Evolutionary conservation across 2,329 filamentous ascomycete genomes (phyloP).

Genomic region (Aspergillus eucalypticola): DNA sequence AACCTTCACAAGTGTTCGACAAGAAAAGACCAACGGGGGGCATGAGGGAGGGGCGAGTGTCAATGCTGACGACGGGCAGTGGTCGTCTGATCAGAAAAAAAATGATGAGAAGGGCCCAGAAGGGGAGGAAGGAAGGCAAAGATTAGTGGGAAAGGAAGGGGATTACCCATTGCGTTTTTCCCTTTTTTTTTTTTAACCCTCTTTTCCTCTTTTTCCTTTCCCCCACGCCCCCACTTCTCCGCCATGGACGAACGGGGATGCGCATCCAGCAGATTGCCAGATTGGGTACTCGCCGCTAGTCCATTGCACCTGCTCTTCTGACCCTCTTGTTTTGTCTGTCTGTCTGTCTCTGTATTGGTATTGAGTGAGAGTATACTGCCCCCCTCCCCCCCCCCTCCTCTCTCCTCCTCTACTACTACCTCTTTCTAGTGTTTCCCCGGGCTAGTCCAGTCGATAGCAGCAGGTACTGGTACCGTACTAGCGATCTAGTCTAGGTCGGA

Average conservation of each 20-base stretch:
- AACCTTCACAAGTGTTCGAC: slow-evolving; percentile 1
- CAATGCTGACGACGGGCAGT: slow-evolving; percentile 18
- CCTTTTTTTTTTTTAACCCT: neutral
- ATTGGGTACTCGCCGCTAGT: slow-evolving; percentile 8
- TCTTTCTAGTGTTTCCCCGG: neutral
- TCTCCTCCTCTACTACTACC: neutral
- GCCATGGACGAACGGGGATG: slow-evolving; percentile 23
- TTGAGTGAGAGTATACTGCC: neutral
- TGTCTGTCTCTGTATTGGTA: neutral
- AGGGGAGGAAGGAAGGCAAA: slow-evolving; percentile 10
- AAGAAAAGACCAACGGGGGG: slow-evolving; percentile 11
- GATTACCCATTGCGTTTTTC: slow-evolving; percentile 1
- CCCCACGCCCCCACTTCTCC: slow-evolving; percentile 32
- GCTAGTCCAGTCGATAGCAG: neutral
- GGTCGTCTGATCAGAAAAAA: slow-evolving; percentile 31
- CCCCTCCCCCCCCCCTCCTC: neutral
- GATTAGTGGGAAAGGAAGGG: neutral
- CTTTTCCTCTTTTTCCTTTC: neutral
- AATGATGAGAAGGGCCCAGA: slow-evolving; percentile 12
- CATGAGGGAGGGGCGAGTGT: slow-evolving; percentile 19
- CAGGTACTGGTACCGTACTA: slow-evolving; percentile 2
- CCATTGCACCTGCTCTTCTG: neutral
- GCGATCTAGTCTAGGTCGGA: neutral
- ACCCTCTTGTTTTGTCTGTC: neutral
- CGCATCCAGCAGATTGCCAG: slow-evolving; percentile 4